phyloP scores from a whole-genome alignment of 1,284 basidiomycete species.

The Afroboletus lepidellus region DNA sequence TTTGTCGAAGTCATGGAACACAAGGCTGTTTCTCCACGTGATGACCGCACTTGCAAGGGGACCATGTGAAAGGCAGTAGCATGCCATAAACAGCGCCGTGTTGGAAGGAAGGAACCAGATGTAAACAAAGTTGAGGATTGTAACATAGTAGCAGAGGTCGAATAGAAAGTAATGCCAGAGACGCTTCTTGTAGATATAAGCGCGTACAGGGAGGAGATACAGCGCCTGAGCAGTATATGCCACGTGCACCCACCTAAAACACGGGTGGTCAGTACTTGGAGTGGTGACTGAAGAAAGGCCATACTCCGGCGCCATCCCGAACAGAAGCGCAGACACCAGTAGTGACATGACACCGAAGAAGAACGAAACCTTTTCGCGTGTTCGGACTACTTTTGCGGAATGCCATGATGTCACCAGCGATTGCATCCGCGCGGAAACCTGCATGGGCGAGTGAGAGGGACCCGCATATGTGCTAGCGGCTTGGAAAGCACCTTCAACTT shows the following conservation, averaged over 20 bases:
- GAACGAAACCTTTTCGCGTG: conserved; percentile 89
- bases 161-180: conserved; percentile 94
- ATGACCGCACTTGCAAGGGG: conserved; percentile 90
- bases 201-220: conserved; percentile 79
- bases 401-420: conserved; percentile 77
- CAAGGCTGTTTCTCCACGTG: conserved; percentile 95
- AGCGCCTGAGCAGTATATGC: conserved; percentile 73
- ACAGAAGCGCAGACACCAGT: conserved; percentile 79
- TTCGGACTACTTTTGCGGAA: conserved; percentile 87
- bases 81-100: conserved; percentile 76
- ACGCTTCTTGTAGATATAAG: conserved; percentile 83
- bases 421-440: conserved; percentile 78
- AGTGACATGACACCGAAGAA: conserved; percentile 89
- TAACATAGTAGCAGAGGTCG: conserved; percentile 89
- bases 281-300: not conserved
- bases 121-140: conserved; percentile 85
- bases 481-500: conserved; percentile 50
- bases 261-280: conserved; percentile 8
- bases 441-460: conserved; percentile 11
- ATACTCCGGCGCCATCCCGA: conserved; percentile 80
- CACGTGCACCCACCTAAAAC: conserved; percentile 70
- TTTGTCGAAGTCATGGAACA: conserved; percentile 93
- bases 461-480: not conserved
- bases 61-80: conserved; percentile 86
- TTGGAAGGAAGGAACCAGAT: conserved; percentile 81